These are phyloP conservation scores for Lizonia empirigonia DNA, from an alignment of 2,329 filamentous ascomycete species.

Conservation along the genomic window DNA sequence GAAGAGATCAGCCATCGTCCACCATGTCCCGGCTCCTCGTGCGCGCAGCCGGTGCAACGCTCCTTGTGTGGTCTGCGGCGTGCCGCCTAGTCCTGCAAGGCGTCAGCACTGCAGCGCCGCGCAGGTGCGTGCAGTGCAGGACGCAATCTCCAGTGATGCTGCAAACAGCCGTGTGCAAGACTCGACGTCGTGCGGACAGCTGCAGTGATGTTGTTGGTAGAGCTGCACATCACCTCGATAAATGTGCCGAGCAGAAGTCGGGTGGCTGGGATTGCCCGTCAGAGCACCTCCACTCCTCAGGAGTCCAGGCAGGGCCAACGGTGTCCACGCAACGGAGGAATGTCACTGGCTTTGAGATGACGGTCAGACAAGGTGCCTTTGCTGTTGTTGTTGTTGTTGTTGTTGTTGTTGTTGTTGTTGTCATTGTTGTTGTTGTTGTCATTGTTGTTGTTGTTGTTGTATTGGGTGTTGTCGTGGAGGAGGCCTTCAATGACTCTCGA, in stretches of 20 bases:
- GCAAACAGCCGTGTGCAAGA: not conserved
- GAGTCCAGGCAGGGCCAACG: conserved; percentile 4
- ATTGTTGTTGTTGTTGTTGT: not conserved
- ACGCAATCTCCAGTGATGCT: not conserved
- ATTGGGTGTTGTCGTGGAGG: not conserved
- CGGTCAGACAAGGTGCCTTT: not conserved
- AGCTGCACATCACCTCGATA: not conserved
- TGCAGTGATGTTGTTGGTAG: not conserved
- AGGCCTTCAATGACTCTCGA: not conserved
- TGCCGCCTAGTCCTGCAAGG: conserved; percentile 13
- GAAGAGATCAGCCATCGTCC: conserved; percentile 30
- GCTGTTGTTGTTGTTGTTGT: not conserved
- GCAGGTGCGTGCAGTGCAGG: conserved; percentile 1
- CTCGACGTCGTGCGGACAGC: not conserved
- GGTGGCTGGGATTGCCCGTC: conserved; percentile 8
- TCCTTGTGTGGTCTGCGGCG: conserved; percentile 10
- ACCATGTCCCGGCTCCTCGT: conserved; percentile 23
- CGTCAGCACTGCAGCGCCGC: conserved; percentile 11
- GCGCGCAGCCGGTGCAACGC: conserved; percentile 16
- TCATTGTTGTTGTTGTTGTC: not conserved
- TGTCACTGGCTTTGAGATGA: not conserved
- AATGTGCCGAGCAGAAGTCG: not conserved
- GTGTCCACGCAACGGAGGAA: conserved; percentile 9
- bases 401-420: not conserved
- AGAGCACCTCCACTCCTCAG: conserved; percentile 5